Base-by-base conservation (phyloP, 257 asterid species). In the Salvia splendens region DNA sequence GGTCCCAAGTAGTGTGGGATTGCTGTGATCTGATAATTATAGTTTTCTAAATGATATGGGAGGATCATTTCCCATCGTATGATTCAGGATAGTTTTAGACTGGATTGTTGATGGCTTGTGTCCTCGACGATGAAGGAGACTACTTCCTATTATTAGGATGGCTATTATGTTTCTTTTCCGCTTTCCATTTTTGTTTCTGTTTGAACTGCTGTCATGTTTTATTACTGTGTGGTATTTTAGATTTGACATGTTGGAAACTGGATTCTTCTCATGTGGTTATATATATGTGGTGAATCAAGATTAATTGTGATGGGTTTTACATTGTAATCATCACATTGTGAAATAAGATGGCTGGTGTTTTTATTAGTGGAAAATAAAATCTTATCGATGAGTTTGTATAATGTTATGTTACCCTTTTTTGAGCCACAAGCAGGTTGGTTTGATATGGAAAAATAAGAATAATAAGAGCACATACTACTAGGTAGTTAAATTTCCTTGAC, bases 1-100 rank as follows among this genome's bases (percentile, higher is more conserved):
- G 96, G 93, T 54, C 89, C 91, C 67, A 89, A 87, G 81, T 84
- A 84, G 64, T 47, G 9, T 5, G 8, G 6, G 49, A 64, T 17
- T 51, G 50, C 59, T 33, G 56, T 17, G 45, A 57, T 1, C 9
- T 47, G 56, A 15, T 41, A 24, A 20, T 64, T 50, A 65, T 62
- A 62, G 67, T 50, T 53, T 67, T 54, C 65, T 33, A 42, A 65
- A 65, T 71, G 68, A 75, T n/a, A n/a, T 70, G 75, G 79, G 79
- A 65, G 72, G 74, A 51, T 30, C 10, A 73, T 49, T 17, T 35
- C 41, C 63, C 69, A 40, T 58, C 48, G 14, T 16, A 50, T 59
- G 16, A 63, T 69, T 68, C 82, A 24, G 52, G 71, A 43, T 46
- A 12, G 24, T 68, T 5, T 20, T 60, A 65, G 67, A 54, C 64